Evolutionary conservation across 2,329 filamentous ascomycete species (phyloP).

Genomic region (Leptoxyphium fumago): DNA sequence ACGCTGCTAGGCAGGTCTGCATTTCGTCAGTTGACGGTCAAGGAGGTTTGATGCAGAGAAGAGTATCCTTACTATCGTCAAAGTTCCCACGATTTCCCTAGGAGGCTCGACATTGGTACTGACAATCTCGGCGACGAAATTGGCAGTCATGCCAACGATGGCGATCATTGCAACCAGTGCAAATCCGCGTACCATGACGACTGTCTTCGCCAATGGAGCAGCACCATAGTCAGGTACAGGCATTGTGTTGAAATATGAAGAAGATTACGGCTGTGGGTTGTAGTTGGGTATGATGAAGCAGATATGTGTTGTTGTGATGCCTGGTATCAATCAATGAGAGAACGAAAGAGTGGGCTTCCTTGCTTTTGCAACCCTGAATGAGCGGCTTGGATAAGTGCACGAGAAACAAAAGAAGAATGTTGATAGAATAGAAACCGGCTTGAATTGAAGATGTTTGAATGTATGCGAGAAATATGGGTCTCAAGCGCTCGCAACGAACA

Average conservation of each 20-base stretch:
- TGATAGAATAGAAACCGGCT: too few relatives aligned
- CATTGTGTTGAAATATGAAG: constrained; percentile 24
- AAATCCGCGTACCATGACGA: constrained; percentile 56
- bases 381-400: too few relatives aligned
- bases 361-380: too few relatives aligned
- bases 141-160: constrained; percentile 66
- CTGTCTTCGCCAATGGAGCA: constrained; percentile 55
- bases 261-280: too few relatives aligned
- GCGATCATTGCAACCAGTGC: constrained; percentile 58
- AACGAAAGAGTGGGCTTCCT: too few relatives aligned
- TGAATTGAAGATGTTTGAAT: too few relatives aligned
- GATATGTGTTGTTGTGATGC: too few relatives aligned
- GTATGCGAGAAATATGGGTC: too few relatives aligned
- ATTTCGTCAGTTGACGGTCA: background rate
- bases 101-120: constrained; percentile 50
- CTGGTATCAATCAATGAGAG: too few relatives aligned
- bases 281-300: too few relatives aligned
- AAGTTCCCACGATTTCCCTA: constrained; percentile 58
- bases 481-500: too few relatives aligned
- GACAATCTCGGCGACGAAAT: constrained; percentile 69
- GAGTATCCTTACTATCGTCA: constrained; percentile 56
- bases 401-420: too few relatives aligned
- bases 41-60: background rate
- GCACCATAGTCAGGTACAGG: constrained; percentile 50
- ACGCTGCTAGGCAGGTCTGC: constrained; percentile 62